Evolutionary conservation across 495 filamentous ascomycete genomes (phyloP).

Genomic region (Clohesyomyces aquaticus): DNA sequence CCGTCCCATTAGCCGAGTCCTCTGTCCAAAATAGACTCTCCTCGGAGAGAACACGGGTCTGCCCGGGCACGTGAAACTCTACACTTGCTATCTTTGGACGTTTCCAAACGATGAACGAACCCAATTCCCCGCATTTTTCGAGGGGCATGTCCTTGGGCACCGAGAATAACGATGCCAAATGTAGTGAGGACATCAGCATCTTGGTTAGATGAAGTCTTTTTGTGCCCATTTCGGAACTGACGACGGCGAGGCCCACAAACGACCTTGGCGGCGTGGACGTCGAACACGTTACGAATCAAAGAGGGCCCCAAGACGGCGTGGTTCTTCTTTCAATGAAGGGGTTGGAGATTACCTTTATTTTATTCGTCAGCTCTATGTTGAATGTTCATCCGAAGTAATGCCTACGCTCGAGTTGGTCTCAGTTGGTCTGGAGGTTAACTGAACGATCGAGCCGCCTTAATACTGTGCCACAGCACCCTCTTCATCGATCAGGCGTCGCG

Average conservation of each 20-base stretch:
- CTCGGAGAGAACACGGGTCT: background rate
- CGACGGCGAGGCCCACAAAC: no score
- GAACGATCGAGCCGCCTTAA: background rate
- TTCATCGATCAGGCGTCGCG: background rate
- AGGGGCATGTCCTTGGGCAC: background rate
- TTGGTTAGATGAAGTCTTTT: no score
- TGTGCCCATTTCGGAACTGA: no score
- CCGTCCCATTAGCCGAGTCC: background rate
- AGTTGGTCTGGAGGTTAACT: background rate
- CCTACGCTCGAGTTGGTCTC: background rate
- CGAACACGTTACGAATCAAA: background rate
- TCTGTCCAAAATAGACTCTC: background rate
- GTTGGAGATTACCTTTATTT: background rate
- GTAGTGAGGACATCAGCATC: no score
- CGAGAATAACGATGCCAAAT: no score
- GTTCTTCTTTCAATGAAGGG: background rate
- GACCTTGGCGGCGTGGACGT: no score
- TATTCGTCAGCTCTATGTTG: background rate
- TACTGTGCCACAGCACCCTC: constrained; percentile 3
- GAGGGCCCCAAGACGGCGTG: background rate
- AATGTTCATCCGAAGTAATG: background rate
- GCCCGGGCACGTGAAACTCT: background rate
- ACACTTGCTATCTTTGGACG: constrained; percentile 5
- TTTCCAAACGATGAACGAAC: background rate
- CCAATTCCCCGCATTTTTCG: background rate